A percentile compares a stretch with the other conserved stretches of the same genome.
phyloP scores from a whole-genome alignment of 2,329 filamentous ascomycete genomes.

The Domatiomyces catenatus region DNA sequence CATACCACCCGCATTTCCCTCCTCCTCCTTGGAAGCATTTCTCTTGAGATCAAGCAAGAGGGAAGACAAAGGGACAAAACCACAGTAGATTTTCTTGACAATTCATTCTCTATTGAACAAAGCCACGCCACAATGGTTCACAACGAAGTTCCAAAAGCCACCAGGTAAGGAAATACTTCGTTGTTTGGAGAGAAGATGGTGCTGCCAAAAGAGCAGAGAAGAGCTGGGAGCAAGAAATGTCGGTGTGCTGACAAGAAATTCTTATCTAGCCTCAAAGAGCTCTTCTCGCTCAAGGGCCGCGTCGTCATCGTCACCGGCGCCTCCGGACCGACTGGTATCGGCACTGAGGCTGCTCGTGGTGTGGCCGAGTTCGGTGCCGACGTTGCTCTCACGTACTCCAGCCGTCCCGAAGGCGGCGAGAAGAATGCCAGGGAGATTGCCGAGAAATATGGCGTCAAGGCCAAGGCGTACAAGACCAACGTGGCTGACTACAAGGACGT shows the following conservation, averaged over 20 bases:
- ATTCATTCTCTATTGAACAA: neutral
- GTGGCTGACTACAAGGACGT: constrained; percentile 43
- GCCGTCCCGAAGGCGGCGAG: constrained; percentile 45
- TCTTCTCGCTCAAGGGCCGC: constrained; percentile 34
- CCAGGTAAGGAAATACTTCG: neutral
- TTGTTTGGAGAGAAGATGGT: neutral
- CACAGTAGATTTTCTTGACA: neutral
- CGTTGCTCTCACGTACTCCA: constrained; percentile 52
- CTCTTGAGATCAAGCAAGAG: neutral
- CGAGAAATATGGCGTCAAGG: constrained; percentile 47
- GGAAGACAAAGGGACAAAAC: neutral
- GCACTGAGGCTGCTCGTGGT: constrained; percentile 50
- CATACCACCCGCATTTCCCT: neutral
- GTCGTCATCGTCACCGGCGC: constrained; percentile 35
- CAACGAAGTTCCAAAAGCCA: constrained; percentile 12
- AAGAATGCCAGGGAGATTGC: constrained; percentile 49
- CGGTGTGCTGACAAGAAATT: neutral
- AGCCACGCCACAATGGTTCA: constrained; percentile 10
- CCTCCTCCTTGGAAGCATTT: neutral
- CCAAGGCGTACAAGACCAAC: constrained; percentile 52
- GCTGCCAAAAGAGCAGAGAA: neutral
- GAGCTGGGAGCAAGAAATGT: too few relatives aligned
- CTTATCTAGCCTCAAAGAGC: constrained; percentile 21
- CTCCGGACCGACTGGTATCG: constrained; percentile 42
- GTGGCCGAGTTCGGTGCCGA: constrained; percentile 50